Percentiles rank a stretch among this genome's conserved stretches.
Evolutionary conservation across 2,329 filamentous ascomycete genomes (phyloP).

Genomic region (Monilinia laxa): DNA sequence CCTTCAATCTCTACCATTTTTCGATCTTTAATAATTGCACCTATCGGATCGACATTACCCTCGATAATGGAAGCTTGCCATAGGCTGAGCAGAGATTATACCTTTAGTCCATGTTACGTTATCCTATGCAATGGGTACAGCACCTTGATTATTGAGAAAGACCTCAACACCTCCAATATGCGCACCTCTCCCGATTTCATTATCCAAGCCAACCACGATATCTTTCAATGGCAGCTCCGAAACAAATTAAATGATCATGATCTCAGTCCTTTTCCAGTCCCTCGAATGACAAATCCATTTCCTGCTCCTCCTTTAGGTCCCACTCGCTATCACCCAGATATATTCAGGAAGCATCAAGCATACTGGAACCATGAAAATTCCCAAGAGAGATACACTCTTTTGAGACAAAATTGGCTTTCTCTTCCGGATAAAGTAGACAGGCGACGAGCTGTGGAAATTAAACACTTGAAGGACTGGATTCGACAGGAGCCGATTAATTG

Average conservation of each 20-base stretch:
- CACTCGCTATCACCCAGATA: constrained; percentile 24
- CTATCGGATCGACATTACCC: constrained; percentile 19
- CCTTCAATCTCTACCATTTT: constrained; percentile 54
- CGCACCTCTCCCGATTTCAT: constrained; percentile 52
- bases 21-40: constrained; percentile 40
- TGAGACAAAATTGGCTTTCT: constrained; percentile 26
- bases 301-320: constrained; percentile 9
- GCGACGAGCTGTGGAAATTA: constrained; percentile 36
- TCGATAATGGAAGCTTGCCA: constrained; percentile 28
- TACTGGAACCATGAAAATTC: constrained; percentile 41
- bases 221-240: neutral
- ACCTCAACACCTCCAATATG: constrained; percentile 48
- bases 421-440: constrained; percentile 26
- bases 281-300: neutral
- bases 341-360: constrained; percentile 39
- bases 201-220: constrained; percentile 57
- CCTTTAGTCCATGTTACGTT: constrained; percentile 56
- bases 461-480: constrained; percentile 49
- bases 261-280: constrained; percentile 15
- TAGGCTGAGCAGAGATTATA: constrained; percentile 42
- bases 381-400: constrained; percentile 43
- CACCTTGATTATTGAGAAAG: constrained; percentile 56
- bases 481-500: constrained; percentile 54
- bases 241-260: constrained; percentile 21
- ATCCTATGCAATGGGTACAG: constrained; percentile 52